These are phyloP conservation scores for Tricharina praecox DNA, from an alignment of 495 filamentous ascomycete species.

Conservation along the genomic window DNA sequence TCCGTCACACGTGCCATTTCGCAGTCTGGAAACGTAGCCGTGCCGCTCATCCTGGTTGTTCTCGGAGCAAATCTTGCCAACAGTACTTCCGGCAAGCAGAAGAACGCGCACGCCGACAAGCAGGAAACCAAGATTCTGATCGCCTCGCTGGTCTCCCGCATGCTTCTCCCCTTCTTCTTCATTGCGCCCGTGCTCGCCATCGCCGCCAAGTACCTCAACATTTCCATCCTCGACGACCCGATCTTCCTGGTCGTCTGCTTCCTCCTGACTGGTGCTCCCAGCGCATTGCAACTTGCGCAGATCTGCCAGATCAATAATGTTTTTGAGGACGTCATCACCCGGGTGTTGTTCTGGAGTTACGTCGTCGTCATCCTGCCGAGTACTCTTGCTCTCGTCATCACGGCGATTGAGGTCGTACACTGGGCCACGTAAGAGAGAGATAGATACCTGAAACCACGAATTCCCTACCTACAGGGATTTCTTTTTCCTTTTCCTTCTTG, in stretches of 20 bases:
- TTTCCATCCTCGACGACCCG: conserved; percentile 92
- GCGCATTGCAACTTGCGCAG: conserved; percentile 85
- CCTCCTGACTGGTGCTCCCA: conserved; percentile 83
- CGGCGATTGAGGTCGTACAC: conserved; percentile 80
- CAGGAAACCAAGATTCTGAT: conserved; percentile 60
- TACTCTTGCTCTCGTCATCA: conserved; percentile 76
- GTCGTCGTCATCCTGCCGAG: conserved; percentile 72
- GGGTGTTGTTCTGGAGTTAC: conserved; percentile 89
- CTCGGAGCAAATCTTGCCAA: conserved; percentile 78
- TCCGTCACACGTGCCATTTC: conserved; percentile 75
- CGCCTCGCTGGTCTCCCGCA: conserved; percentile 69
- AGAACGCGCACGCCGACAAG: conserved; percentile 33
- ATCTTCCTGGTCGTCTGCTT: conserved; percentile 98
- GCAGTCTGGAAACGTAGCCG: conserved; percentile 77
- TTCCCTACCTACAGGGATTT: too few relatives aligned
- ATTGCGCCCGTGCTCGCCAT: conserved; percentile 87
- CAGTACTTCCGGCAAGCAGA: conserved; percentile 44
- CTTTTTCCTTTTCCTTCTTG: too few relatives aligned
- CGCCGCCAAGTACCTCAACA: conserved; percentile 76
- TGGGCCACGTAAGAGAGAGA: conserved; percentile 59
- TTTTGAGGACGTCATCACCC: conserved; percentile 84
- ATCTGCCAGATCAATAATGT: conserved; percentile 98
- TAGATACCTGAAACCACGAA: too few relatives aligned
- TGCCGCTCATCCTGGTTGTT: conserved; percentile 91
- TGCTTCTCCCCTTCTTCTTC: conserved; percentile 79